These are phyloP conservation scores for Olyra latifolia DNA, from an alignment of 176 grass and related monocot species.

Conservation along the genomic window DNA sequence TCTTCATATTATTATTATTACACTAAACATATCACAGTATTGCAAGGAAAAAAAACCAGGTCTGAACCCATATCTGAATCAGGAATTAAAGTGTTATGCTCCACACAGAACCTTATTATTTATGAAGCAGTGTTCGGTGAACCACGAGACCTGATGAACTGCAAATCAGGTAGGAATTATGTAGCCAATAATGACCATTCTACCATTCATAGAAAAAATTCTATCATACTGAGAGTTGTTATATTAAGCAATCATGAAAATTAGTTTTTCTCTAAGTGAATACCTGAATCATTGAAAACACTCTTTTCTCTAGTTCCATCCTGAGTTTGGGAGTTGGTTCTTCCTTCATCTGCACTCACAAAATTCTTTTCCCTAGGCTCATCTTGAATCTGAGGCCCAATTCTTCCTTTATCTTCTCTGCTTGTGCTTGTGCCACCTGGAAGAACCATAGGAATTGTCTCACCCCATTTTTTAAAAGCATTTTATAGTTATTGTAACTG, in stretches of 20 bases:
- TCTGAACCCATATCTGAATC: no score
- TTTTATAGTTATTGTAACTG: neutral
- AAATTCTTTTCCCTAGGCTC: neutral
- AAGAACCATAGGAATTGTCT: neutral
- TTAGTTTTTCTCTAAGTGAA: neutral
- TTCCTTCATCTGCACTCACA: neutral
- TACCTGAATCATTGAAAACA: constrained; percentile 29
- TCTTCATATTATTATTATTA: no score
- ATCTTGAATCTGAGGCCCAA: neutral
- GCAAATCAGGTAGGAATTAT: no score
- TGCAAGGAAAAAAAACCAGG: no score
- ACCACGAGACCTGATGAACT: no score
- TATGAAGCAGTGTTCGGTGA: no score
- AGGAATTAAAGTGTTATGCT: no score
- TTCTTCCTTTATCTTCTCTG: neutral
- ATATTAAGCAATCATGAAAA: neutral
- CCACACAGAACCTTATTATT: no score
- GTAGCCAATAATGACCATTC: no score
- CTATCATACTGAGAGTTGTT: neutral
- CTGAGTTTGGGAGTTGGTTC: neutral
- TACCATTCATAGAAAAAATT: neutral
- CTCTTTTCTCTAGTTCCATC: neutral
- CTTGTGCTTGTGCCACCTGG: neutral
- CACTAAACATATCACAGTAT: no score
- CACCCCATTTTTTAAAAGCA: neutral